Evolutionary conservation across 2,329 filamentous ascomycete species (phyloP).

Genomic region (Alternaria brassicicola): DNA sequence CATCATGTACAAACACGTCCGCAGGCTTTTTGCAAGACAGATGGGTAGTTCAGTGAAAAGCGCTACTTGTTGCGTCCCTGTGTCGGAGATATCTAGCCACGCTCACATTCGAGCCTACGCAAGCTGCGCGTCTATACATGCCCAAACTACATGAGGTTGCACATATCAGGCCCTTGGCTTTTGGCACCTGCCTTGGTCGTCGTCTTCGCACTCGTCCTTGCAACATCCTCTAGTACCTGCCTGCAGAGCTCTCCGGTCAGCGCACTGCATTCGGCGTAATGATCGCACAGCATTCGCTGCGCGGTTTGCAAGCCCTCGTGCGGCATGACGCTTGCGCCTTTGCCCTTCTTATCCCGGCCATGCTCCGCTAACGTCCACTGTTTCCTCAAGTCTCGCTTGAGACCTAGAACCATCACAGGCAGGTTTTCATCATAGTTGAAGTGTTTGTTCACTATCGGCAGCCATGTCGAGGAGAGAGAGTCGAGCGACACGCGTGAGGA

Average conservation of each 20-base stretch:
- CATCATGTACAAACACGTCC: neutral
- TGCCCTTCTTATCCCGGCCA: slow-evolving; percentile 44
- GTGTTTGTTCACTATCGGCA: slow-evolving; percentile 54
- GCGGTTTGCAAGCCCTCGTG: slow-evolving; percentile 58
- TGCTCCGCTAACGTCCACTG: slow-evolving; percentile 50
- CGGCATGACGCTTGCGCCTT: slow-evolving; percentile 56
- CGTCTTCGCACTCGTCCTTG: slow-evolving; percentile 63
- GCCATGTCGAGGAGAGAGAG: slow-evolving; percentile 55
- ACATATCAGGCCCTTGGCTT: slow-evolving; percentile 45
- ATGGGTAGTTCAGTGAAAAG: neutral
- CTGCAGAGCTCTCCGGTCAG: slow-evolving; percentile 64
- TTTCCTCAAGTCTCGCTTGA: slow-evolving; percentile 63
- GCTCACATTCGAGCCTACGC: neutral
- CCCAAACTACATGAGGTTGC: slow-evolving; percentile 12
- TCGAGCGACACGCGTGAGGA: slow-evolving; percentile 58
- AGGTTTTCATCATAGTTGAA: slow-evolving; percentile 60
- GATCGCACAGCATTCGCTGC: slow-evolving; percentile 65
- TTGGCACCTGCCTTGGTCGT: slow-evolving; percentile 61
- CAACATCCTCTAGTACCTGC: slow-evolving; percentile 66
- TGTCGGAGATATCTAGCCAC: neutral
- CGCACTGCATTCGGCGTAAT: slow-evolving; percentile 68
- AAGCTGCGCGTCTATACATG: neutral
- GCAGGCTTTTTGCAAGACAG: no score
- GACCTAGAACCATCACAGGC: slow-evolving; percentile 64
- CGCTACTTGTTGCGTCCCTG: neutral